These are phyloP conservation scores for Pseudoperonospora humuli DNA, from an alignment of 352 stramenopile species.

Conservation along the genomic window DNA sequence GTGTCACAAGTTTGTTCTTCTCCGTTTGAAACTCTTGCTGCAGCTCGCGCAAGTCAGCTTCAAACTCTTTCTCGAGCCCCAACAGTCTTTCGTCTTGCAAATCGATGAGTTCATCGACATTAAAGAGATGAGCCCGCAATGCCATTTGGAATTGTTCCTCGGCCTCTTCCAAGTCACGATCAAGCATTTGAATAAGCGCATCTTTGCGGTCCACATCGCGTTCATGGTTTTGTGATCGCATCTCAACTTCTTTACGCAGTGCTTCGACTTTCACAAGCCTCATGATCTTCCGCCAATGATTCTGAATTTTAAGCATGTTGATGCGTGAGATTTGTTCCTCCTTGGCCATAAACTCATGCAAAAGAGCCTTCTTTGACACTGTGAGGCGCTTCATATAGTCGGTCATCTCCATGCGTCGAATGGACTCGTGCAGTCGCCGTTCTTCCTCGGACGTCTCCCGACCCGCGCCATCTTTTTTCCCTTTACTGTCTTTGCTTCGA, in stretches of 20 bases:
- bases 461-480: slow-evolving; percentile 45
- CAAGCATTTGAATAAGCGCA: slow-evolving; percentile 92
- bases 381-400: slow-evolving; percentile 80
- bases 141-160: slow-evolving; percentile 93
- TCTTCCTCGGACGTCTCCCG: slow-evolving; percentile 59
- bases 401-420: slow-evolving; percentile 79
- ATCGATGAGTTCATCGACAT: slow-evolving; percentile 90
- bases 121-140: slow-evolving; percentile 79
- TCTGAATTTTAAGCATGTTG: slow-evolving; percentile 91
- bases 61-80: slow-evolving; percentile 87
- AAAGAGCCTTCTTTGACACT: slow-evolving; percentile 62
- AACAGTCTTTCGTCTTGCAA: slow-evolving; percentile 85
- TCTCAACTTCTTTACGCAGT: slow-evolving; percentile 89
- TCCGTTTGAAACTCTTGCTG: slow-evolving; percentile 84
- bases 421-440: slow-evolving; percentile 60
- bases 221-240: slow-evolving; percentile 90
- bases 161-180: slow-evolving; percentile 89
- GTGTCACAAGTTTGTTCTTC: slow-evolving; percentile 65
- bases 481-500: slow-evolving; percentile 57
- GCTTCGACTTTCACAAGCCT: slow-evolving; percentile 89
- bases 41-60: slow-evolving; percentile 75
- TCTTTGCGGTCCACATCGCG: slow-evolving; percentile 93
- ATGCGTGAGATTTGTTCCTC: slow-evolving; percentile 63
- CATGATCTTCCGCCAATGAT: slow-evolving; percentile 95
- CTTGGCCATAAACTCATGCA: slow-evolving; percentile 73